These are phyloP conservation scores for Flagelloscypha sp. DNA, from an alignment of 768 basidiomycete genomes.

Conservation along the genomic window DNA sequence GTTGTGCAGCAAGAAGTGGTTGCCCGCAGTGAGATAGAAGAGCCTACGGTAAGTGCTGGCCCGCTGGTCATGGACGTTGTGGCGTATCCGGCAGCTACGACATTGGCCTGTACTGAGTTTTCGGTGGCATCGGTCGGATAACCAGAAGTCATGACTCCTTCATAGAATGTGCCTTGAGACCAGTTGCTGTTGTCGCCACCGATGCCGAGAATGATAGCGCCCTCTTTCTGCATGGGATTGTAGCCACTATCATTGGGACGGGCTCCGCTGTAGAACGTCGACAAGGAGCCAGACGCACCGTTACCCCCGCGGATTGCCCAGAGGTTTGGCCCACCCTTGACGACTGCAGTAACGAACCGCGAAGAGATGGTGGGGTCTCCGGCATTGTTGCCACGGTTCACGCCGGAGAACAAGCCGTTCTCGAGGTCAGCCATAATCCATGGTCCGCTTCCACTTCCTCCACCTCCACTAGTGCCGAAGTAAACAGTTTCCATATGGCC, in stretches of 20 bases:
- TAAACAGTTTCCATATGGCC: slow-evolving; percentile 7
- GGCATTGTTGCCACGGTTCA: too few relatives aligned
- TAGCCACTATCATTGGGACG: slow-evolving; percentile 9
- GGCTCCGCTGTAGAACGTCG: slow-evolving; percentile 10
- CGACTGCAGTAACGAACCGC: slow-evolving; percentile 11
- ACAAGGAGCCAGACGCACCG: slow-evolving; percentile 1
- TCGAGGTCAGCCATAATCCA: slow-evolving; percentile 4
- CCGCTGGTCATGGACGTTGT: slow-evolving; percentile 6
- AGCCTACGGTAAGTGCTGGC: slow-evolving; percentile 5
- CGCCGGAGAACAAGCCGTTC: too few relatives aligned
- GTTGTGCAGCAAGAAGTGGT: too few relatives aligned
- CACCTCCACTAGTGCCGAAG: slow-evolving; percentile 6
- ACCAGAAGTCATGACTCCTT: slow-evolving; percentile 1
- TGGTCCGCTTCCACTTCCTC: too few relatives aligned
- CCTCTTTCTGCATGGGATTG: slow-evolving; percentile 12
- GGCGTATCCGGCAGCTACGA: slow-evolving; percentile 7
- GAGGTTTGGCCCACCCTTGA: slow-evolving; percentile 10
- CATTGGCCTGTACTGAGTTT: slow-evolving; percentile 8
- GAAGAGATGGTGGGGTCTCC: slow-evolving; percentile 6
- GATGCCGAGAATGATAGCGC: slow-evolving; percentile 13
- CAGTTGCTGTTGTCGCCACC: too few relatives aligned
- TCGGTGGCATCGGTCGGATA: slow-evolving; percentile 6
- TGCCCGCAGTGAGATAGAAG: slow-evolving; percentile 7
- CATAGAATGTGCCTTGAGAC: slow-evolving; percentile 3
- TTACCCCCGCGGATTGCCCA: slow-evolving; percentile 8